Evolutionary conservation across 2,329 filamentous ascomycete species (phyloP), one percentile per base, ranked within the genome.

Genomic region (Knoxdaviesia capensis): DNA sequence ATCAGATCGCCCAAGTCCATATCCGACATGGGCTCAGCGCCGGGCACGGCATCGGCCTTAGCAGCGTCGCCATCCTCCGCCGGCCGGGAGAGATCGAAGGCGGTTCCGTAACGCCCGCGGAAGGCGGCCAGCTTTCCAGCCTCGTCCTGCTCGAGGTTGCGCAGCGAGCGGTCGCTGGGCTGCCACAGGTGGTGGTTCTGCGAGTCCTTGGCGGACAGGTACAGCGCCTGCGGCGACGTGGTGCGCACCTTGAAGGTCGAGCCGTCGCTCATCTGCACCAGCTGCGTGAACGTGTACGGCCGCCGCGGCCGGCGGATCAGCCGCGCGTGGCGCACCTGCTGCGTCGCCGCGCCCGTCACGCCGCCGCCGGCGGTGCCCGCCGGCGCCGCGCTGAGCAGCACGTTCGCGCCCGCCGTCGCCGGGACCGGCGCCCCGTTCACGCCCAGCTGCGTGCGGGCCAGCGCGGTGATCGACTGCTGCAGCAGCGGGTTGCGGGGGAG

Each of bases 211-310:
- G 63, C 63, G 44, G 65, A 64, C 45, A 65, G 65, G 61, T 74
- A 70, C 39, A 80, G 58, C 3, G 71, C 67, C 34, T 60, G 50
- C 0, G 84, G 83, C 7, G 74, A 83, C 7, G 82, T 85, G 29
- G 83, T 87, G 56, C 81, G 81, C 54, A 77, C 69, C 40, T 80
- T 77, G 62, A 75, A 96, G 46, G 87, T 81, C 53, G 75, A 82
- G 51, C 90, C 90, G 65, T 98, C 90, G 36, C 80, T 84, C 48
- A 96, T 79, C 42, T 86, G 87, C 50, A 98, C 69, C 46, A 98
- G 73, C 63, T 98, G 90, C n/a, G 88, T 94, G 68, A 94, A 96
- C 50, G 80, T 84, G 69, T 94, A 96, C 36, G 90, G 88, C 5
- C 87, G 76, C 54, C 86, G 81, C n/a, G 86, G 86, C 10, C 90